Evolutionary conservation across 2,329 filamentous ascomycete species (phyloP), one percentile per base, ranked within the genome.

Genomic region (Leptosphaerulina australis): DNA sequence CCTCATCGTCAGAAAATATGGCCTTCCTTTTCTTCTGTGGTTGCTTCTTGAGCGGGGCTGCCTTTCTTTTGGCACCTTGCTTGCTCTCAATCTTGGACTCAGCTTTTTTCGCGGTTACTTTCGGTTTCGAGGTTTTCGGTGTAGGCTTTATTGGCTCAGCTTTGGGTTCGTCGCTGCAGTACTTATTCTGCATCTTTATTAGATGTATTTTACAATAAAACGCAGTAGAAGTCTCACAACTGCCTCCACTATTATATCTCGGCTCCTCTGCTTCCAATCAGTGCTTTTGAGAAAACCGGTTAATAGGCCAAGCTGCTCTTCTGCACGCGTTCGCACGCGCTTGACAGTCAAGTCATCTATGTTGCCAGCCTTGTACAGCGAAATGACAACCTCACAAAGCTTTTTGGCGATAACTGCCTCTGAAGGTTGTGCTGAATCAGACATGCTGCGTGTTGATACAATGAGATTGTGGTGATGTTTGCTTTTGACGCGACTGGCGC

Each of bases 311-410:
- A 86, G 67, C 38, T 77, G 67, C 48, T 77, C 69, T 64, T 85
- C 83, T 3, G 78, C 79, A 18, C 76, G 76, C 22, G 73, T 62
- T 38, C 84, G 80, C 40, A 85, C 79, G 45, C 76, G 75, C 55
- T 83, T 85, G 43, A 85, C 75, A 0, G 83, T 85, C 53, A 85
- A 68, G 40, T 83, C 77, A 5, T 83, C 78, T 24, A 70, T 66
- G 15, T 81, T 70, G 45, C 71, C 72, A 2, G 62, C 58, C 43
- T 73, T 73, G 62, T 76, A 65, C 10, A 75, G 64, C 3, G 68
- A 59, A 35, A 71, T 64, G 28, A 79, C 76, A 21, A 73, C 67
- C 50, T 74, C 63, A 48, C 70, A 71, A 10, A 81, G 63, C 20
- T 70, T 71, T 38, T 64, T 55, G 33, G 76, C 67, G 43, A 81